Evolutionary conservation across 2,329 filamentous ascomycete species (phyloP).

Genomic region (Thelonectria discophora): DNA sequence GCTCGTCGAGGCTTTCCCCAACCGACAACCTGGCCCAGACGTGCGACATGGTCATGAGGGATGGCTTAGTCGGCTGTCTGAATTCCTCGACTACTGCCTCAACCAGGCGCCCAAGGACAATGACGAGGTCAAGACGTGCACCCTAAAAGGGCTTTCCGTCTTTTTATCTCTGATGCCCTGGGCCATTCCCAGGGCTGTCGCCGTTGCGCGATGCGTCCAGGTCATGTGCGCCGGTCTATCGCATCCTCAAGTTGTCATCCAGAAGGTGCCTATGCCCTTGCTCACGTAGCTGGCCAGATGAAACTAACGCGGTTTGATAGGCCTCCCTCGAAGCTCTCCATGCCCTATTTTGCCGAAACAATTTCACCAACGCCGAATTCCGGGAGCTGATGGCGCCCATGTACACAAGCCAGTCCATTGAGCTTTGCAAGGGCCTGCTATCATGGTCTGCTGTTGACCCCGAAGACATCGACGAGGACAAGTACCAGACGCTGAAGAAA

Average conservation of each 20-base stretch:
- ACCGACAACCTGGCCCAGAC: constrained; percentile 71
- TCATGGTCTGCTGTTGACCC: constrained; percentile 83
- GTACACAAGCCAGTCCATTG: constrained; percentile 76
- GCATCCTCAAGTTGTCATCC: constrained; percentile 73
- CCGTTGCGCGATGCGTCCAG: constrained; percentile 73
- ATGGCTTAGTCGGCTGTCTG: constrained; percentile 82
- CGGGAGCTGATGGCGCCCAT: constrained; percentile 79
- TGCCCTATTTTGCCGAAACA: constrained; percentile 78
- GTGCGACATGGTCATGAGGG: constrained; percentile 84
- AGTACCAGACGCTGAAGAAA: constrained; percentile 92
- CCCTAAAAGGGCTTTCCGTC: constrained; percentile 78
- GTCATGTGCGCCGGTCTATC: constrained; percentile 77
- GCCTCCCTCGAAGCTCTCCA: constrained; percentile 85
- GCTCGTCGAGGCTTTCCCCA: constrained; percentile 78
- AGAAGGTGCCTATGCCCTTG: constrained; percentile 63
- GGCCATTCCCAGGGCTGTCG: constrained; percentile 85
- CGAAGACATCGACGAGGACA: constrained; percentile 87
- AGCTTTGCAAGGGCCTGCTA: constrained; percentile 77
- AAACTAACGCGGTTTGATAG: constrained; percentile 51
- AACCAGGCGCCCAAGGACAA: constrained; percentile 70
- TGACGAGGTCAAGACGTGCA: constrained; percentile 73
- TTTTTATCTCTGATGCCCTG: constrained; percentile 84
- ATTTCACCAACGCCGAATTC: constrained; percentile 81
- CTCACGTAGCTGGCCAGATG: background rate
- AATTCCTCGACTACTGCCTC: constrained; percentile 78